Conservation (phyloP, 225 moss, liverwort and hornwort species). For the Sphagnum contortum region DNA sequence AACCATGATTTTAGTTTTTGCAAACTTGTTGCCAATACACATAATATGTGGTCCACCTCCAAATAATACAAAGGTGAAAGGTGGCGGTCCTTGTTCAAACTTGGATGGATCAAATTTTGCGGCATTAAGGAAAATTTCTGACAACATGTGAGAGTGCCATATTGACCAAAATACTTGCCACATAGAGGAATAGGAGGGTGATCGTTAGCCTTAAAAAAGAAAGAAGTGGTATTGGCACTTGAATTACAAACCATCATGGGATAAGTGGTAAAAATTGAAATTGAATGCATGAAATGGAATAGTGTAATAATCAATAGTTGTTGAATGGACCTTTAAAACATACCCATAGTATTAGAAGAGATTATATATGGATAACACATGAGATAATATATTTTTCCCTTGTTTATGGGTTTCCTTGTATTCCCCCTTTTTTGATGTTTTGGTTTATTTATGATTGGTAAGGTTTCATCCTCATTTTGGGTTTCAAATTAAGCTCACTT, state of each 20-base stretch:
- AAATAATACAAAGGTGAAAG: conserved; percentile 9
- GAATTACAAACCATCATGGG: too few relatives aligned
- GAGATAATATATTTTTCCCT: too few relatives aligned
- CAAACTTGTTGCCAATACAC: conserved; percentile 15
- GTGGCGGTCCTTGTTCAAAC: background rate
- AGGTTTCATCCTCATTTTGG: too few relatives aligned
- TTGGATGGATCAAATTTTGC: conserved; percentile 4
- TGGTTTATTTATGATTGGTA: too few relatives aligned
- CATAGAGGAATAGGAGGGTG: background rate
- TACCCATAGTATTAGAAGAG: too few relatives aligned
- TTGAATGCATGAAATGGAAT: background rate
- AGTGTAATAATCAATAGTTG: background rate
- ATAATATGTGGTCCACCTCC: conserved; percentile 14
- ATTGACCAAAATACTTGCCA: conserved; percentile 9
- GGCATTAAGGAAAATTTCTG: conserved; percentile 2
- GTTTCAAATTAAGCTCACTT: too few relatives aligned
- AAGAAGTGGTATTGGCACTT: too few relatives aligned
- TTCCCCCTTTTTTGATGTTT: too few relatives aligned
- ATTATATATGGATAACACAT: too few relatives aligned
- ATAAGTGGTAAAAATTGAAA: background rate
- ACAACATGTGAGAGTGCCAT: conserved; percentile 1
- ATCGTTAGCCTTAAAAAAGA: background rate
- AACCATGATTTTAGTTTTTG: conserved; percentile 6
- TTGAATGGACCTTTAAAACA: background rate
- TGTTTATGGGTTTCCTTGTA: too few relatives aligned